Evolutionary conservation across 805 yeast species (phyloP), one percentile per base, ranked within the genome.

Genomic region (Teunomyces lycoperdinae): DNA sequence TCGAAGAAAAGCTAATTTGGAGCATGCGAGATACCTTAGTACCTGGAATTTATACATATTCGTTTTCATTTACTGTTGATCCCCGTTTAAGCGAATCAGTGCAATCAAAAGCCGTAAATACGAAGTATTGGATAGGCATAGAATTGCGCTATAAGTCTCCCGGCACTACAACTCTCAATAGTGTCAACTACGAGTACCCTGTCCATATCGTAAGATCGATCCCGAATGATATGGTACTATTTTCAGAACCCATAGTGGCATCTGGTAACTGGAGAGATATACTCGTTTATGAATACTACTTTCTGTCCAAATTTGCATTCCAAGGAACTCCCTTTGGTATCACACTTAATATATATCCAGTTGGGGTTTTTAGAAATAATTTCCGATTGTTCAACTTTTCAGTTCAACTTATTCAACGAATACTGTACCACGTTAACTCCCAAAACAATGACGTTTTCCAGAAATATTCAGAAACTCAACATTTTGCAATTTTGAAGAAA

Each of bases 231-330:
- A n/a, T n/a, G 16, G 39, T 41, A 3, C 39, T 33, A 11, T 29
- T 24, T n/a, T 26, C 45, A 4, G 47, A 34, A 29, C 49, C 58
- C 9, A 35, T 57, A 6, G 43, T 51, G 27, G 56, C 53, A n/a
- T 44, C 54, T 1, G 61, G 61, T 2, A 55, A 53, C 40, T 58
- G 61, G 61, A 38, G 59, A 34, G 46, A 52, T 29, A 24, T 55
- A 11, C 43, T 58, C 3, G 45, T 54, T 9, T 57, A 57, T 36
- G 58, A 57, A 34, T 53, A 52, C 31, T 39, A 44, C 14, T 46
- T 50, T 31, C 58, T 49, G 33, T 48, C 48, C 45, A 53, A 55
- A 31, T 36, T 56, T 10, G 57, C 56, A 7, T 53, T 51, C 26
- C 58, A 53, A 17, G 48, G 48, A 13, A 13, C 29, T 6, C 50